Evolutionary conservation across 768 basidiomycete species (phyloP), one percentile per base, ranked within the genome.

Genomic region (Brasilioporus rufonigricans): DNA sequence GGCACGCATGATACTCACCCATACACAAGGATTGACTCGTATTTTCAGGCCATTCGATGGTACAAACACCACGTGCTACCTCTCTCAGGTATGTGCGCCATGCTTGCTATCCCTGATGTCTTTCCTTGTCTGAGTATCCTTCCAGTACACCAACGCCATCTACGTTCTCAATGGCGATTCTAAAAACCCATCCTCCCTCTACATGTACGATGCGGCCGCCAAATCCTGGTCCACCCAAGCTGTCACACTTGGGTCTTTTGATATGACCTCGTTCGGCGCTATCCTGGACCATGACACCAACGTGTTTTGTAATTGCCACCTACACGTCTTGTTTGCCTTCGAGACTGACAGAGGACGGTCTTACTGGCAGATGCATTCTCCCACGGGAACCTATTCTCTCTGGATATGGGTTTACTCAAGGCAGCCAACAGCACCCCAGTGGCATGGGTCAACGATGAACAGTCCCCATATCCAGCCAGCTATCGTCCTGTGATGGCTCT

Each of bases 271-370:
- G 19, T 87, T 85, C 63, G 78, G 75, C 26, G 81, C 89, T 26
- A 85, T 96, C 57, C 80, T 98, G 32, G 94, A 98, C 73, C 94
- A 96, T 60, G 94, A 98, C 70, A 98, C 94, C 47, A 94, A 96
- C 58, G 84, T 87, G 56, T 87, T 97, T 73, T 94, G 87, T 89
- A 69, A 47, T 59, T 45, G 1, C 27, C 11, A 3, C 16, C 8
- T 48, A 4, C 5, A 8, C 12, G 6, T 32, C 11, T 8, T 23
- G 7, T 50, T 41, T 18, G 27, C 5, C 4, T 24, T 51, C 46
- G 48, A 31, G 35, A 56, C 56, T 60, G 8, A 65, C 32, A 47
- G 36, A 52, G 27, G 29, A 29, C 9, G 16, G 29, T n/a, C 39
- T 32, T 29, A 9, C 5, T 29, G 27, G 9, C 44, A 88, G 89